Evolutionary conservation across 2,329 filamentous ascomycete species (phyloP), one percentile per base, ranked within the genome.

Genomic region (Fusarium udum): DNA sequence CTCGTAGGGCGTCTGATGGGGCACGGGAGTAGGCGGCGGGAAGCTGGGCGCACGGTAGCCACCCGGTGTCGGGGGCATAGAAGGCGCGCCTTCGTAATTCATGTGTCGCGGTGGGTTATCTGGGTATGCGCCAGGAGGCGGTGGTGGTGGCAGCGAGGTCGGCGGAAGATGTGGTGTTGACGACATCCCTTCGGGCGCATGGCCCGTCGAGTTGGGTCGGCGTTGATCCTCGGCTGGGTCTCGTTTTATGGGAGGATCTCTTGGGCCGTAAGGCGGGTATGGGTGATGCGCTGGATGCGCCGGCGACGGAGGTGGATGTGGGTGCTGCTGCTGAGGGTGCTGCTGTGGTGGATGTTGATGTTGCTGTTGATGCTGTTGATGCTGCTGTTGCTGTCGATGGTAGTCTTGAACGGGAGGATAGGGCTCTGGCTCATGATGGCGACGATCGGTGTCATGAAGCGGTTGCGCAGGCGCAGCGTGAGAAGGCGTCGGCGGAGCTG

Each of bases 161-260:
- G 80, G 75, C 32, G 77, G 68, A 67, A 80, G 75, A 66, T 82
- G 82, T 32, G 79, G 74, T 57, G 78, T 74, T 57, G 80, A 81
- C 49, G 79, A 76, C 46, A 80, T 70, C 48, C 75, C 74, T 43
- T 83, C 82, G 53, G 80, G 80, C 71, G 80, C 80, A 81, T 84
- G 84, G 66, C 85, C 86, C 39, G 86, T 88, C 63, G 87, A 89
- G 78, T 83, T 87, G n/a, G 86, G 85, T 61, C 87, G 83, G 69
- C 87, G 85, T 71, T 85, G 79, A 66, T 89, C 86, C 67, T 88
- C 87, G 67, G 80, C 82, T 45, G 85, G 83, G 69, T 91, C 89
- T 73, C 88, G 84, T 82, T 91, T 91, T 80, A 90, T 85, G 75
- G 85, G 81, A 55, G 86, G 82, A 34, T 90, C 88, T 78, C 87